Evolutionary conservation across 106 monocot species (phyloP).

Genomic region (Chionographis japonica): DNA sequence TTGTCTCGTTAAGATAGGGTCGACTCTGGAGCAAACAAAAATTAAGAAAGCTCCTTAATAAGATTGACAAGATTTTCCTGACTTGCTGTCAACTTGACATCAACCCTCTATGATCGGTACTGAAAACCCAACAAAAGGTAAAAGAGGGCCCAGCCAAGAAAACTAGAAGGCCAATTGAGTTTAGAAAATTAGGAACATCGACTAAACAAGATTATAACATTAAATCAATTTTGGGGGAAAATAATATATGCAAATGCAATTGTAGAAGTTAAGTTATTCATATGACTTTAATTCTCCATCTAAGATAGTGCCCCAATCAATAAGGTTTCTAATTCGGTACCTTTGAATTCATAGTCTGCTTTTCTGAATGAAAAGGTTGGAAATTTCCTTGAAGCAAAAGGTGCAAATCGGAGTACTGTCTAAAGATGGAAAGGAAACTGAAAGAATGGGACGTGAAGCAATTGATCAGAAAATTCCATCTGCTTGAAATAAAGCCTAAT

Average conservation of each 20-base stretch:
- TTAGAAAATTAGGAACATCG: no score
- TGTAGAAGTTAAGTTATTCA: neutral
- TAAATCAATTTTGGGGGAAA: neutral
- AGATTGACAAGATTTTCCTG: no score
- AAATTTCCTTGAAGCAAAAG: conserved; percentile 31
- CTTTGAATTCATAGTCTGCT: conserved; percentile 23
- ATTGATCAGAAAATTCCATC: conserved; percentile 47
- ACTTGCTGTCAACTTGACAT: no score
- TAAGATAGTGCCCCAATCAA: neutral
- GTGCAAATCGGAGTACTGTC: conserved; percentile 36
- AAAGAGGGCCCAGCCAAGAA: no score
- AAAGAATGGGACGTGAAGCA: conserved; percentile 35
- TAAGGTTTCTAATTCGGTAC: conserved; percentile 10
- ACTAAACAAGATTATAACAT: no score
- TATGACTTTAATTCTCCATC: neutral
- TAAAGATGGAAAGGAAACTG: conserved; percentile 37
- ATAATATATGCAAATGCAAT: conserved; percentile 1
- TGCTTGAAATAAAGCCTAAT: conserved; percentile 42
- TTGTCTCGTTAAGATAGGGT: no score
- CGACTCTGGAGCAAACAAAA: no score
- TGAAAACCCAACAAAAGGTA: no score
- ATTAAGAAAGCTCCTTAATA: no score
- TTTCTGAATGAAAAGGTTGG: conserved; percentile 9
- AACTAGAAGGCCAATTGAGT: no score
- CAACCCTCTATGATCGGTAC: no score